Base-by-base conservation (phyloP, 2,329 filamentous ascomycete genomes). In the Diplocarpon rosae region DNA sequence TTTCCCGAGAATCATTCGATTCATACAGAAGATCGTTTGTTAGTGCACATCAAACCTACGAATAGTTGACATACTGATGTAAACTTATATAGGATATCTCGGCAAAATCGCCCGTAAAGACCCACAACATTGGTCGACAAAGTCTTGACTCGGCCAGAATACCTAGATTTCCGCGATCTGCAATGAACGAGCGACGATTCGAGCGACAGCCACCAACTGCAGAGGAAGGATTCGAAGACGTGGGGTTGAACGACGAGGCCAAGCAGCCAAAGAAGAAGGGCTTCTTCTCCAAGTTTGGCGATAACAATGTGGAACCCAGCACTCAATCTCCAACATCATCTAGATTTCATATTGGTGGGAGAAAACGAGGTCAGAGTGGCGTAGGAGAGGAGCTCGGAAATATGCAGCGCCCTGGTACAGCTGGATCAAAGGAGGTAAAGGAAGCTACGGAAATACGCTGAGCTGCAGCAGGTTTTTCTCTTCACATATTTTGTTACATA, bases 1-100 rank as follows among this genome's bases (percentile, higher is more conserved):
- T 96, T 62, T 95, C 89, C 31, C 78, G 90, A 58, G 92, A 96
- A 67, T 95, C 89, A 1, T 96, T 96, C 60, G 92, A 96, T 63
- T 95, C 89, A 2, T 96, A 96, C 66, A 76, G 92, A 52, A 80
- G 92, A 58, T 95, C 89, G 52, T 96, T 96, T 69, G 90, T 95
- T 75, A 56, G 83, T 71, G 8, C 12, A 29, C 14, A 28, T 5
- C 16, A 2, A 5, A 16, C 1, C 7, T 30, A 14, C 14, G 15
- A 12, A 28, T 33, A 27, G 6, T n/a, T 17, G 16, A 24, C 14
- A 14, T 35, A 27, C 46, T 54, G 28, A 50, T 49, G 9, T 35
- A n/a, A n/a, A n/a, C n/a, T n/a, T 46, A 30, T 47, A 47, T 58
- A 94, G 89, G 89, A 96, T 61, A 93, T 96, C 49, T 89, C 83